Base-by-base conservation (phyloP, 164 flowering plant species). In the Annona cherimola region DNA sequence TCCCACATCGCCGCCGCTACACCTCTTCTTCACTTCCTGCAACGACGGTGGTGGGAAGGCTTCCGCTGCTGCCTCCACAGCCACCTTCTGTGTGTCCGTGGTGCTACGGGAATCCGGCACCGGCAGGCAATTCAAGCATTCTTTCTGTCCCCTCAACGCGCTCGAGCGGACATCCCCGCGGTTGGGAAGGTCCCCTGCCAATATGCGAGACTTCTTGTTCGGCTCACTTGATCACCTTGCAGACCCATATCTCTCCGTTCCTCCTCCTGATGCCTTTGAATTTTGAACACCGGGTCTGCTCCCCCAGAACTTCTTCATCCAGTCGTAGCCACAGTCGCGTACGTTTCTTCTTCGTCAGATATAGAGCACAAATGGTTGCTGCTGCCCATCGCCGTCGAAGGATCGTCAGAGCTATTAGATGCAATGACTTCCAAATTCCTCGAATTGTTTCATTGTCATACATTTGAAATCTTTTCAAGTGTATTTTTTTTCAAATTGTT, bases 261-360 rank as follows among this genome's bases (percentile, higher is more conserved):
- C 93, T 68, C 76, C 78, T 67, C 44, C 94, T 55, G 1, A 90
- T 88, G 0, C 94, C 92, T n/a, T n/a, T n/a, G n/a, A n/a, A n/a
- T n/a, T 2, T 90, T 73, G 77, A 81, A 90, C 3, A 90, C 85
- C 8, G 94, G 90, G 94, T 12, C 94, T 69, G 1, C 90, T 90
- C 81, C 88, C 95, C 75, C 81, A 74, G 69, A 90, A 90, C 80
- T 90, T 90, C 83, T 86, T 87, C 66, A 92, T 45, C 0, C 3
- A 54, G 12, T 42, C 9, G 74, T 20, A 35, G 63, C 67, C 39
- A 69, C 35, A 11, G 54, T 69, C 4, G 72, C 18, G 46, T 8
- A 57, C 3, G 16, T 5, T 8, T 57, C 65, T 12, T 41, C 72
- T 5, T 68, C 71, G 57, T 50, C 57, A 5, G 64, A 69, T 50